phyloP scores from a whole-genome alignment of 2,329 filamentous ascomycete genomes.

The Aspergillus novoparasiticus region DNA sequence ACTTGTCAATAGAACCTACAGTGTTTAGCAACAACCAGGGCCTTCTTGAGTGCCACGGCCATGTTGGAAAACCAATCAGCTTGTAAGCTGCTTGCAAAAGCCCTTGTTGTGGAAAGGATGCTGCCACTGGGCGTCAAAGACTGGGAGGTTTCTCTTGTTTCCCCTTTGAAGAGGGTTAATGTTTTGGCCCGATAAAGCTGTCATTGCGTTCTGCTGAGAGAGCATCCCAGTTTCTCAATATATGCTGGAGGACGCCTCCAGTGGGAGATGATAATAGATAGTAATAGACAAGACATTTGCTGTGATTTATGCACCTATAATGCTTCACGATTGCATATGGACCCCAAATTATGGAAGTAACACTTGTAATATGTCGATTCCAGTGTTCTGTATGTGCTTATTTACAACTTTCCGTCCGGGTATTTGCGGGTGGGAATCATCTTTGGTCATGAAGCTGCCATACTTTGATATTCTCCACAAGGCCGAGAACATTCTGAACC shows the following conservation, averaged over 20 bases:
- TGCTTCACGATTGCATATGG: too few species aligned
- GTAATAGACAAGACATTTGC: background rate
- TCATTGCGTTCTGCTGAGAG: background rate
- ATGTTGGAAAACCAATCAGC: background rate
- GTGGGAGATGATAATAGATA: background rate
- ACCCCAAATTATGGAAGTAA: too few species aligned
- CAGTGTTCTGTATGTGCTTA: too few species aligned
- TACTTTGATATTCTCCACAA: too few species aligned
- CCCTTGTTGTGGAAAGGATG: background rate
- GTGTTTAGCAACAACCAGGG: background rate
- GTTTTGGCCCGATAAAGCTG: background rate
- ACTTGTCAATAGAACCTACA: background rate
- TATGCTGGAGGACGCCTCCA: background rate
- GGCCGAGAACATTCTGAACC: too few species aligned
- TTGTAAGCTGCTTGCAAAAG: background rate
- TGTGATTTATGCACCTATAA: background rate
- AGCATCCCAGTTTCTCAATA: background rate
- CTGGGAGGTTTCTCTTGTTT: background rate
- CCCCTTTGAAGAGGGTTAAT: fast-evolving
- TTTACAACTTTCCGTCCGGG: too few species aligned
- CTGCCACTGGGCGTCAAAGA: background rate
- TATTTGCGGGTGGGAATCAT: too few species aligned
- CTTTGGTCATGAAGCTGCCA: too few species aligned
- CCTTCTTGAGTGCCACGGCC: background rate
- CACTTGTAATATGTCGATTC: too few species aligned